Evolutionary conservation across 306 rosid genomes (phyloP).

Genomic region (Calophaca sinica): DNA sequence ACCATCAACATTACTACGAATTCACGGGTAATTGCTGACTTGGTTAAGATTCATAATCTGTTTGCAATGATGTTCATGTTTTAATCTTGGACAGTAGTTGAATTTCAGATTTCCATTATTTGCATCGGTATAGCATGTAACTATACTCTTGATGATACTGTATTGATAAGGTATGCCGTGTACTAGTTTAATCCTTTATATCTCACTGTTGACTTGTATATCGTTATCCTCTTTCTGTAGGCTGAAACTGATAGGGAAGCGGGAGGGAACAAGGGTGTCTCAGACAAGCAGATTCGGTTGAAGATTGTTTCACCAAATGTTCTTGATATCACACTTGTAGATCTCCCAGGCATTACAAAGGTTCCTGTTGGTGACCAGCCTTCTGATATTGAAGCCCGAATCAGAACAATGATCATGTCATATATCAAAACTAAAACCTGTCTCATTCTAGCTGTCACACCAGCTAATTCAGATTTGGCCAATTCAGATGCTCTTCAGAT

Average conservation of each 20-base stretch:
- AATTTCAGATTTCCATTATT: conserved; percentile 20
- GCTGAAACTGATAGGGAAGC: conserved; percentile 98
- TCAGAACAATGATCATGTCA: conserved; percentile 97
- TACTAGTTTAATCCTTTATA: background rate
- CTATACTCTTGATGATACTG: background rate
- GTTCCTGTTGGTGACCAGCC: conserved; percentile 99
- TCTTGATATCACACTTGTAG: conserved; percentile 96
- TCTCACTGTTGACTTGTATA: background rate
- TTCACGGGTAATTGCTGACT: background rate
- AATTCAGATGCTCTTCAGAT: conserved; percentile 99
- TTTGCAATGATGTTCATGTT: conserved; percentile 29
- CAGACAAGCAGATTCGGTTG: conserved; percentile 97
- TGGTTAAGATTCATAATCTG: conserved; percentile 29
- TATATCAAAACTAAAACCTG: conserved; percentile 89
- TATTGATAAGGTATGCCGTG: conserved; percentile 6
- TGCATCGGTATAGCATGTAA: conserved; percentile 13
- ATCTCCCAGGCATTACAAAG: conserved; percentile 97
- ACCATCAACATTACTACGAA: background rate
- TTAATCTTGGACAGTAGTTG: conserved; percentile 10
- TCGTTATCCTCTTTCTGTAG: conserved; percentile 48
- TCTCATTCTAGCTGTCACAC: conserved; percentile 94
- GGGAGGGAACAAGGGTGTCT: conserved; percentile 96
- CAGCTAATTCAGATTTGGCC: conserved; percentile 98
- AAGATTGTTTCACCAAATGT: conserved; percentile 97
- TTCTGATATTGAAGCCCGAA: conserved; percentile 93